A percentile compares a stretch with the other conserved stretches of the same genome.
These are phyloP conservation scores for Eucommia ulmoides DNA, from an alignment of 257 asterid species.

Conservation along the genomic window DNA sequence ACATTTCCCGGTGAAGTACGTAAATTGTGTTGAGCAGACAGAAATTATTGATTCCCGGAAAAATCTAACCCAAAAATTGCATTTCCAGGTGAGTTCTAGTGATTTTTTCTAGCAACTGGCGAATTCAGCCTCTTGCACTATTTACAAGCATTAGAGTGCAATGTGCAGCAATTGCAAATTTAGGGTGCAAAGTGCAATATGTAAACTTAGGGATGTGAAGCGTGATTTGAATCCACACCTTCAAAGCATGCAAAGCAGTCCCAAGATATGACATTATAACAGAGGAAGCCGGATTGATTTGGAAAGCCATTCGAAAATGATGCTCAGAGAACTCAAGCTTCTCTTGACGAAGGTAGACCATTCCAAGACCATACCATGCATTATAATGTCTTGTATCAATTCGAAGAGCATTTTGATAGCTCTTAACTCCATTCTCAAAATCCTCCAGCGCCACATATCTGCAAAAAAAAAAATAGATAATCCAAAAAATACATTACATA, in stretches of 20 bases:
- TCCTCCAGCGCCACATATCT: conserved; percentile 88
- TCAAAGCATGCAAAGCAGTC: conserved; percentile 72
- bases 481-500: not conserved
- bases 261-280: conserved; percentile 94
- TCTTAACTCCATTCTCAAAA: conserved; percentile 74
- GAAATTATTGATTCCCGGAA: too few relatives aligned
- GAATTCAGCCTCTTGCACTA: too few relatives aligned
- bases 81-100: too few relatives aligned
- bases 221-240: too few relatives aligned
- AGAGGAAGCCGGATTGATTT: conserved; percentile 78
- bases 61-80: too few relatives aligned
- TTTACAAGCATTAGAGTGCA: too few relatives aligned
- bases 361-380: conserved; percentile 99
- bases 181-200: too few relatives aligned
- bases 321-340: conserved; percentile 89
- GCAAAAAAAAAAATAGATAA: conserved; percentile 23
- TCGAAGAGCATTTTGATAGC: conserved; percentile 78
- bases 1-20: too few relatives aligned
- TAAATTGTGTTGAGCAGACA: too few relatives aligned
- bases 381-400: conserved; percentile 87
- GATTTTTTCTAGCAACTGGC: too few relatives aligned
- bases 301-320: conserved; percentile 81
- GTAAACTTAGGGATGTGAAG: too few relatives aligned
- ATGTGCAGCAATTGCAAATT: too few relatives aligned
- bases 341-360: conserved; percentile 90